Evolutionary conservation across 148 eudicot species (phyloP), one percentile per base, ranked within the genome.

Genomic region (Amaranthus palmeri): DNA sequence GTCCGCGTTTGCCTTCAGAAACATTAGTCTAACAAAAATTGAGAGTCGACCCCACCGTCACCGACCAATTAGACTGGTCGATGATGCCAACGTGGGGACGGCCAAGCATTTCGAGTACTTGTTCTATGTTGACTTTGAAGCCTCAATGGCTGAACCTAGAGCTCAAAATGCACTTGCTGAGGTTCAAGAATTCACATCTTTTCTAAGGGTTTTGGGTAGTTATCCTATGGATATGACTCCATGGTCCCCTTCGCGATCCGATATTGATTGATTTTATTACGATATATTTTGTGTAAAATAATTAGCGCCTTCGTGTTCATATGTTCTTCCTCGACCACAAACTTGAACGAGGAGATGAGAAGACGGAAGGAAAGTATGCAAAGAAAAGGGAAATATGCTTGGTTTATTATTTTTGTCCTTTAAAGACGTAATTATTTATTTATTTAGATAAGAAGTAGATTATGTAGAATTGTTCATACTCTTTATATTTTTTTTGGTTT

Each of bases 161-260:
- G 96, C 98, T 0, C 98, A 95, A 76, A 95, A 95, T 71, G 98
- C 98, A 14, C 80, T 95, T 0, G 90, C 97, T 0, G 98, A 95
- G 77, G 98, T 95, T 12, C 98, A 95, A 67, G 99, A 95, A 74
- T 95, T 91, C 81, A 95, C 99, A 0, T 85, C 96, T 9, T 95
- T 91, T 75, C 71, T 95, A 78, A 80, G 97, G 85, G 98, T 95
- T 60, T 65, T 95, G 81, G 98, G 98, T 1, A 95, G 98, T 63
- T 95, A 95, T 70, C 98, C 98, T 9, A 95, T 91, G 97, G 98
- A 95, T 46, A 91, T 95, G 96, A 79, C 96, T 7, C 97, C 99
- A 7, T 95, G 96, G 97, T 78, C 80, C 36, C 93, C 88, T 8
- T 84, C 90, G 12, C 72, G 61, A 3, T 70, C 77, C 8, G 73